Evolutionary conservation across 2,329 filamentous ascomycete genomes (phyloP).

Genomic region (Apiospora koreana): DNA sequence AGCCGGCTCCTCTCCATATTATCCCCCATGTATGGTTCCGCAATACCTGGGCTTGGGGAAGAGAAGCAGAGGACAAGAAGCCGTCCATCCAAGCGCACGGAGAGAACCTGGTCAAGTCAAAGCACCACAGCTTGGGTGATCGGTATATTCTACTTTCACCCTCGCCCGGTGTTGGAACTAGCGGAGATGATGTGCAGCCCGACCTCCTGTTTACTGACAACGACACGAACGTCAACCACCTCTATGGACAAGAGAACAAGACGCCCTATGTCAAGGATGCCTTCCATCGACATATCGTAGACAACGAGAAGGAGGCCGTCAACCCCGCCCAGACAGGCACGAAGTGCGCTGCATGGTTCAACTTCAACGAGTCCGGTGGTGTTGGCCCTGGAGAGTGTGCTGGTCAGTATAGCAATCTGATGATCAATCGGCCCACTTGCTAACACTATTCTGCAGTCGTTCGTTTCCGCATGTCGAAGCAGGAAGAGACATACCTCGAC

Average conservation of each 20-base stretch:
- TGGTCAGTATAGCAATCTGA: conserved; percentile 52
- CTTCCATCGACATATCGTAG: conserved; percentile 85
- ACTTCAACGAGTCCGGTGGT: conserved; percentile 86
- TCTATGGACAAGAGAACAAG: conserved; percentile 79
- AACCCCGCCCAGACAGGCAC: conserved; percentile 82
- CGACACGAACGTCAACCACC: conserved; percentile 79
- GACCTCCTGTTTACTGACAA: conserved; percentile 92
- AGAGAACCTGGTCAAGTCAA: conserved; percentile 72
- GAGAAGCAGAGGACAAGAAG: conserved; percentile 73
- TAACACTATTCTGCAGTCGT: conserved; percentile 60
- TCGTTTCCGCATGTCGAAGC: conserved; percentile 82
- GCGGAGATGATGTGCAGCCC: conserved; percentile 81
- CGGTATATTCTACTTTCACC: conserved; percentile 84
- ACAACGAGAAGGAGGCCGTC: conserved; percentile 75
- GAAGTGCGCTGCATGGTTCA: conserved; percentile 89
- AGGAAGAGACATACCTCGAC: conserved; percentile 76
- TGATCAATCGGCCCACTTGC: not conserved
- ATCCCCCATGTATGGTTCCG: conserved; percentile 95
- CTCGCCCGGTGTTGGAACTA: conserved; percentile 79
- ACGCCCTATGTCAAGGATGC: conserved; percentile 91
- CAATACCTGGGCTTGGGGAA: conserved; percentile 96
- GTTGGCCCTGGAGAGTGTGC: conserved; percentile 90
- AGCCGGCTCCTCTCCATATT: conserved; percentile 89
- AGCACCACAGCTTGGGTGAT: conserved; percentile 78
- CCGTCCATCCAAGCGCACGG: conserved; percentile 71